Percentiles rank a stretch among this genome's conserved stretches.
Conservation (phyloP, 1,284 basidiomycete genomes). For the Ustilago hordei region DNA sequence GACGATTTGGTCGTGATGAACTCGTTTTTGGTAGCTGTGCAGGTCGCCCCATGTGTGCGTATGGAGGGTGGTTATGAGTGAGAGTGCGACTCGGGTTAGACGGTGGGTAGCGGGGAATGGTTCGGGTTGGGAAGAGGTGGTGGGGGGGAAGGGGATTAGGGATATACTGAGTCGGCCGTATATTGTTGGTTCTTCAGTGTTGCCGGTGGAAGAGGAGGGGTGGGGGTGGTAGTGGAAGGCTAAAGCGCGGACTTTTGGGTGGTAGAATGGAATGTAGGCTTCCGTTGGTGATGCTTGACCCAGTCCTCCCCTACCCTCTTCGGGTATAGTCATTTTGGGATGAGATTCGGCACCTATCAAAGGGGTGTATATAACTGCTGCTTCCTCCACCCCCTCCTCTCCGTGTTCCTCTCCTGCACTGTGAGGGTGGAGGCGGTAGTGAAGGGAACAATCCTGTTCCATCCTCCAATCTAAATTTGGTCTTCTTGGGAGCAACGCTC, state of each 20-base stretch:
- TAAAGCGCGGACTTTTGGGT: constrained; percentile 62
- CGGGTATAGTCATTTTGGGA: constrained; percentile 20
- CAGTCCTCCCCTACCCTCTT: background rate
- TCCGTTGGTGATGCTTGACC: constrained; percentile 16
- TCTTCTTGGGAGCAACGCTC: constrained; percentile 45
- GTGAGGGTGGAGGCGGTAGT: constrained; percentile 8
- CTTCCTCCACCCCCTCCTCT: constrained; percentile 28
- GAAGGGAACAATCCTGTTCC: constrained; percentile 49
- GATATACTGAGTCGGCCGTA: constrained; percentile 73
- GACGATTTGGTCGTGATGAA: constrained; percentile 84
- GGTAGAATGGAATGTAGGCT: constrained; percentile 64
- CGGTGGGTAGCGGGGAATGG: constrained; percentile 71
- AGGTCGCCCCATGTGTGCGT: constrained; percentile 85
- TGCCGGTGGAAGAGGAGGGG: background rate
- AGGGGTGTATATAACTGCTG: constrained; percentile 46
- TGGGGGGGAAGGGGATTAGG: constrained; percentile 69
- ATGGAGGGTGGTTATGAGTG: constrained; percentile 83
- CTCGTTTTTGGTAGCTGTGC: constrained; percentile 85
- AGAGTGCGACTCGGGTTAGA: constrained; percentile 82
- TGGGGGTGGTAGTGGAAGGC: constrained; percentile 52
- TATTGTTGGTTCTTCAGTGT: background rate
- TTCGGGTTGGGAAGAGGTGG: background rate
- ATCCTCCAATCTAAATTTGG: constrained; percentile 49
- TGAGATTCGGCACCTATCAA: constrained; percentile 18
- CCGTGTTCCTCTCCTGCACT: constrained; percentile 3